Conservation (phyloP, 2,329 filamentous ascomycete genomes). For the Claviceps sorghi region DNA sequence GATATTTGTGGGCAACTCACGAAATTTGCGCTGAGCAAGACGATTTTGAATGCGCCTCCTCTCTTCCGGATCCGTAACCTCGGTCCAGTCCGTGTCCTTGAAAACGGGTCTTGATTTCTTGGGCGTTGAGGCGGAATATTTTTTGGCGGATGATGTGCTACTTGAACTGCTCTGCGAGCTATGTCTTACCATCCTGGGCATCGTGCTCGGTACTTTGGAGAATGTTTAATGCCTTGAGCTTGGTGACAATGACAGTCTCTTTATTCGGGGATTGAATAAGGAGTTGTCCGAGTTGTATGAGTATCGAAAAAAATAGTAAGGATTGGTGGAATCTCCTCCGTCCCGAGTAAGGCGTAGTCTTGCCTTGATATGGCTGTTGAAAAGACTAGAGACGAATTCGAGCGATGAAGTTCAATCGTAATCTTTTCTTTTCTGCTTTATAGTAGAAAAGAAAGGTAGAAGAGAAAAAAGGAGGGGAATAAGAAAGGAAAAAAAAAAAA, state of each 20-base stretch:
- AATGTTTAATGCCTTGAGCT: neutral
- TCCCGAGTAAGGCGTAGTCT: neutral
- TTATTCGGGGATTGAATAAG: neutral
- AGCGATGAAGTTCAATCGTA: neutral
- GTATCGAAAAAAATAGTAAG: neutral
- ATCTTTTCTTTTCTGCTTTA: too few species aligned
- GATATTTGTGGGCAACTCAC: conserved; percentile 29
- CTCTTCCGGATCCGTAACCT: conserved; percentile 55
- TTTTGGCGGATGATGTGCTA: conserved; percentile 10
- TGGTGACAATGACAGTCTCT: neutral
- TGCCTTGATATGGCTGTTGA: neutral
- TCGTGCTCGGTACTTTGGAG: neutral
- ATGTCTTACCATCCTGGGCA: conserved; percentile 9
- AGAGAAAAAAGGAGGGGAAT: neutral
- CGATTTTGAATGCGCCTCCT: conserved; percentile 63
- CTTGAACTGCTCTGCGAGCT: conserved; percentile 9
- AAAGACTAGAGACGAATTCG: neutral
- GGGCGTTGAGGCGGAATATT: conserved; percentile 15
- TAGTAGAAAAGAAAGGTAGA: neutral
- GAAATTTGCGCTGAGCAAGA: conserved; percentile 61
- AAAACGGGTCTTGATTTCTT: conserved; percentile 25
- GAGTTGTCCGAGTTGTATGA: neutral
- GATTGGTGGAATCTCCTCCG: neutral
- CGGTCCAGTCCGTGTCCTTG: conserved; percentile 51
- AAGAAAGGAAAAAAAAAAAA: neutral